These are phyloP conservation scores for Calvatia gigantea DNA, from an alignment of 768 basidiomycete species.

Conservation along the genomic window DNA sequence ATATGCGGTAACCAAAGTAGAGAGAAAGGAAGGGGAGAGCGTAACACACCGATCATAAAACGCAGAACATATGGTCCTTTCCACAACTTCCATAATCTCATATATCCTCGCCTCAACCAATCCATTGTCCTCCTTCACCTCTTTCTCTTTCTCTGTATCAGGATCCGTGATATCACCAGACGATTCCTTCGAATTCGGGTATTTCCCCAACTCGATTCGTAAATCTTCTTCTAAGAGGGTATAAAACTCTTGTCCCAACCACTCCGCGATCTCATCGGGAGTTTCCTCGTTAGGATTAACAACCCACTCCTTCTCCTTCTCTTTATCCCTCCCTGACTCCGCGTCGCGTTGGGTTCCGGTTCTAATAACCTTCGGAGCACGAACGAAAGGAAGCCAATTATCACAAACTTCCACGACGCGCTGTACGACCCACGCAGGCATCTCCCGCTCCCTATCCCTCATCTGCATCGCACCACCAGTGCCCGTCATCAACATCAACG, in stretches of 20 bases:
- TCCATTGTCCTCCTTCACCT: conserved; percentile 32
- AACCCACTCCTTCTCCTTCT: conserved; percentile 30
- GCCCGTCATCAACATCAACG: conserved; percentile 23
- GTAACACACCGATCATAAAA: conserved; percentile 76
- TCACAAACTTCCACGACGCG: conserved; percentile 53
- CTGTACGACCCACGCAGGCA: conserved; percentile 54
- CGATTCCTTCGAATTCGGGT: neutral
- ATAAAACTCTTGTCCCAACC: conserved; percentile 76
- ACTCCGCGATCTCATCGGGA: conserved; percentile 48
- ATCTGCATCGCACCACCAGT: no score
- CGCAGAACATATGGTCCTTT: conserved; percentile 62
- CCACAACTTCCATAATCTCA: conserved; percentile 69
- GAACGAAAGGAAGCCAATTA: conserved; percentile 56
- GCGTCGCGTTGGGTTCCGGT: neutral
- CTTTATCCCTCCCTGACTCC: conserved; percentile 14
- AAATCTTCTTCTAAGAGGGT: conserved; percentile 62
- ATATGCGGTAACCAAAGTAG: no score
- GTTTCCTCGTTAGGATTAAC: conserved; percentile 40
- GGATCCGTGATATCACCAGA: neutral
- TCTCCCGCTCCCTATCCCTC: conserved; percentile 11
- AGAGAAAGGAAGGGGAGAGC: conserved; percentile 1
- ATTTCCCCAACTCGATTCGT: conserved; percentile 17
- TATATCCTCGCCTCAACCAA: conserved; percentile 45
- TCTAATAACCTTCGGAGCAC: conserved; percentile 3
- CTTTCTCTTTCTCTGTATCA: conserved; percentile 19